phyloP scores from a whole-genome alignment of 78 protist genomes.

The Creolimax fragrantissima region DNA sequence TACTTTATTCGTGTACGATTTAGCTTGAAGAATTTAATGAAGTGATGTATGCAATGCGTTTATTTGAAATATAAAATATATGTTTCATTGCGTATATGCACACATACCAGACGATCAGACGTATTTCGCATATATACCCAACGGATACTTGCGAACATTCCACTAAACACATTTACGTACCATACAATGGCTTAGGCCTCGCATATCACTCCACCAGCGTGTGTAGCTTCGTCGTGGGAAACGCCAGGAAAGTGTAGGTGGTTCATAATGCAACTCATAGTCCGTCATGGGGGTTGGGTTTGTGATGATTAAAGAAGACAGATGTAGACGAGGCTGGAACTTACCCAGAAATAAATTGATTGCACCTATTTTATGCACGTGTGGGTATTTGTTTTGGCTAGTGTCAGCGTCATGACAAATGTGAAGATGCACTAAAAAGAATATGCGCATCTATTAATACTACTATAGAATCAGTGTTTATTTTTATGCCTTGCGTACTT shows the following conservation, averaged over 20 bases:
- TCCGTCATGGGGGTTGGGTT: background rate
- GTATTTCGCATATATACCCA: too few species aligned
- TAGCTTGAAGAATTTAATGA: too few species aligned
- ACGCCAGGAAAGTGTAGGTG: background rate
- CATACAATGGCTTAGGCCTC: background rate
- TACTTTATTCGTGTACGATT: too few species aligned
- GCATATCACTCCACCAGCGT: background rate
- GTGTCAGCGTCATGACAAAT: background rate
- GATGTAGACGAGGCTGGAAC: constrained; percentile 40
- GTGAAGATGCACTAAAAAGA: background rate
- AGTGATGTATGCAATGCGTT: too few species aligned
- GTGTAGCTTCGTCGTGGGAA: background rate
- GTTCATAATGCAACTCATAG: background rate
- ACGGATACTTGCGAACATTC: too few species aligned
- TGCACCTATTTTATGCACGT: constrained; percentile 71
- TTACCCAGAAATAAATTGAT: constrained; percentile 81
- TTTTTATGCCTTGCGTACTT: background rate
- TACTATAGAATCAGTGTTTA: background rate
- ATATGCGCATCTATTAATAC: background rate
- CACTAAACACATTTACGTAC: too few species aligned
- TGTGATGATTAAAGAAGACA: background rate
- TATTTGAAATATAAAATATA: background rate
- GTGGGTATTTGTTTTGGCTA: constrained; percentile 10
- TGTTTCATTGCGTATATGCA: background rate
- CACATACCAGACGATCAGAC: too few species aligned